These are phyloP conservation scores for Yamadazyma triangularis DNA, from an alignment of 1,139 yeast species.

Conservation along the genomic window DNA sequence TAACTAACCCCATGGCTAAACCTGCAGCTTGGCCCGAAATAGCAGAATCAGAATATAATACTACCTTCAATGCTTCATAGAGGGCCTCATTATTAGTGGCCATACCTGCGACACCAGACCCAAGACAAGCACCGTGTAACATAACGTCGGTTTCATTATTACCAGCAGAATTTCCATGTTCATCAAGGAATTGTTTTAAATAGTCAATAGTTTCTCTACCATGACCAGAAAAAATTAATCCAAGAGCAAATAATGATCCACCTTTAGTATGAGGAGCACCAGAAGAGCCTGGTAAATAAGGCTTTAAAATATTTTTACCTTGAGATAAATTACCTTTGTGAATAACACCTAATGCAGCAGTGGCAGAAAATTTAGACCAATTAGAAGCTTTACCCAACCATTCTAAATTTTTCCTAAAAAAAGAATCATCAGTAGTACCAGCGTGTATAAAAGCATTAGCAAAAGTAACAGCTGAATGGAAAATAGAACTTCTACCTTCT, in stretches of 20 bases:
- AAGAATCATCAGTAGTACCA: conserved; percentile 94
- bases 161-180: conserved; percentile 62
- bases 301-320: conserved; percentile 82
- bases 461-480: conserved; percentile 94
- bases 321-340: conserved; percentile 93
- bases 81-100: conserved; percentile 72
- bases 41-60: conserved; percentile 87
- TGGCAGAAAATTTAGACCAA: conserved; percentile 97
- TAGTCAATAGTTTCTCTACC: conserved; percentile 86
- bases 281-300: conserved; percentile 84
- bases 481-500: conserved; percentile 90
- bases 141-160: conserved; percentile 79
- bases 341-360: conserved; percentile 97
- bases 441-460: conserved; percentile 94
- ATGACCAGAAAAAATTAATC: conserved; percentile 93
- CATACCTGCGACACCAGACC: conserved; percentile 97
- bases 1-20: conserved; percentile 90
- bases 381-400: conserved; percentile 97
- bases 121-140: conserved; percentile 94
- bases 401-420: conserved; percentile 84
- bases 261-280: conserved; percentile 89
- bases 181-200: conserved; percentile 69
- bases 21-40: conserved; percentile 97
- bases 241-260: conserved; percentile 91
- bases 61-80: conserved; percentile 80